Percentiles rank a stretch among this genome's conserved stretches.
Evolutionary conservation across 768 basidiomycete species (phyloP).

Genomic region (Tricholomella constricta): DNA sequence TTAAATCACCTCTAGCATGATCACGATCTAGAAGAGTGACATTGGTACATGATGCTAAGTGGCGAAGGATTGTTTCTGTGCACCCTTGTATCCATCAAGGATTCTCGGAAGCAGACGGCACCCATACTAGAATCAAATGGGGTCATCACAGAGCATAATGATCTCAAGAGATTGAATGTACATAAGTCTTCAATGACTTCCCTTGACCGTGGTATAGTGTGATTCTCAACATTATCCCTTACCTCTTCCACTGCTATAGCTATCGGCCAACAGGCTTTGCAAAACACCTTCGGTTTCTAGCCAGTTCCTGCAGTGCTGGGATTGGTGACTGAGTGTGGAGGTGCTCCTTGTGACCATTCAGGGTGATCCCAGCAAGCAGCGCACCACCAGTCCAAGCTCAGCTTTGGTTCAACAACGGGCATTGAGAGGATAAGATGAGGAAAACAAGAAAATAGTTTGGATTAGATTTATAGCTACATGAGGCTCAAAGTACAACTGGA

Average conservation of each 20-base stretch:
- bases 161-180: neutral
- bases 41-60: neutral
- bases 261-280: slow-evolving; percentile 6
- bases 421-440: too few species aligned
- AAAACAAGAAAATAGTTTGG: too few species aligned
- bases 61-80: neutral
- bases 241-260: neutral
- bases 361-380: neutral
- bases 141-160: neutral
- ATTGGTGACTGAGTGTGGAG: neutral
- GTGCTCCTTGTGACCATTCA: neutral
- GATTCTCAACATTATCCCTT: neutral
- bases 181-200: neutral
- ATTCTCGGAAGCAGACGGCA: neutral
- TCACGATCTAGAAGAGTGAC: too few species aligned
- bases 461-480: too few species aligned
- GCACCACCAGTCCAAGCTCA: neutral
- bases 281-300: slow-evolving; percentile 8
- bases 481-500: too few species aligned
- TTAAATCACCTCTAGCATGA: too few species aligned
- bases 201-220: neutral
- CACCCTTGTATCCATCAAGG: neutral
- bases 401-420: neutral
- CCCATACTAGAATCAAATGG: neutral
- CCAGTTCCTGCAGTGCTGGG: neutral